These are phyloP conservation scores for Aspergillus costaricaensis DNA, from an alignment of 2,329 filamentous ascomycete species.

Conservation along the genomic window DNA sequence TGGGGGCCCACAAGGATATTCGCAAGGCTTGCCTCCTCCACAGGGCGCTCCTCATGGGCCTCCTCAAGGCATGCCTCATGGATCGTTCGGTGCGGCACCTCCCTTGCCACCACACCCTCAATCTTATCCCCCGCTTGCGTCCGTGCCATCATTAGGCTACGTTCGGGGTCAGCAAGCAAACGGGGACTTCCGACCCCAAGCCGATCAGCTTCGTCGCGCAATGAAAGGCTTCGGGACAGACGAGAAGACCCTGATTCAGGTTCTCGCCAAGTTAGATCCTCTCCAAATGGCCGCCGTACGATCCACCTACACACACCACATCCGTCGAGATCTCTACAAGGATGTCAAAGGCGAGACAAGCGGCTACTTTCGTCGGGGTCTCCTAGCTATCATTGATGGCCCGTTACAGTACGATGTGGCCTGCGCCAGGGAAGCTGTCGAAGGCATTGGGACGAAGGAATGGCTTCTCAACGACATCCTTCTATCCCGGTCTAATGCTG, in stretches of 20 bases:
- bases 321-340: slow-evolving; percentile 66
- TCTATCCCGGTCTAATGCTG: slow-evolving; percentile 79
- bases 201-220: slow-evolving; percentile 71
- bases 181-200: slow-evolving; percentile 66
- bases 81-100: not conserved
- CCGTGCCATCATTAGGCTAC: slow-evolving; percentile 73
- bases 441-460: slow-evolving; percentile 84
- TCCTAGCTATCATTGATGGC: slow-evolving; percentile 74
- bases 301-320: slow-evolving; percentile 66
- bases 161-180: slow-evolving; percentile 68
- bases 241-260: slow-evolving; percentile 71
- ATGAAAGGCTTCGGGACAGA: slow-evolving; percentile 96
- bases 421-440: slow-evolving; percentile 69
- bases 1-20: not conserved
- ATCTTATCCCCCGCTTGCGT: slow-evolving; percentile 44
- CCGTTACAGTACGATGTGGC: slow-evolving; percentile 76
- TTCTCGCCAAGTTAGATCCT: slow-evolving; percentile 73
- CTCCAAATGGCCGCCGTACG: slow-evolving; percentile 72
- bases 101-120: slow-evolving; percentile 24
- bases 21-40: not conserved
- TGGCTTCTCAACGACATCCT: slow-evolving; percentile 81
- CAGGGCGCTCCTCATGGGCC: slow-evolving; percentile 25
- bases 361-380: slow-evolving; percentile 71
- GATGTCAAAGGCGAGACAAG: slow-evolving; percentile 79
- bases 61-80: slow-evolving; percentile 16